Base-by-base conservation (phyloP, 1,139 yeast species). In the Hyphopichia wangnamkhiaoensis region DNA sequence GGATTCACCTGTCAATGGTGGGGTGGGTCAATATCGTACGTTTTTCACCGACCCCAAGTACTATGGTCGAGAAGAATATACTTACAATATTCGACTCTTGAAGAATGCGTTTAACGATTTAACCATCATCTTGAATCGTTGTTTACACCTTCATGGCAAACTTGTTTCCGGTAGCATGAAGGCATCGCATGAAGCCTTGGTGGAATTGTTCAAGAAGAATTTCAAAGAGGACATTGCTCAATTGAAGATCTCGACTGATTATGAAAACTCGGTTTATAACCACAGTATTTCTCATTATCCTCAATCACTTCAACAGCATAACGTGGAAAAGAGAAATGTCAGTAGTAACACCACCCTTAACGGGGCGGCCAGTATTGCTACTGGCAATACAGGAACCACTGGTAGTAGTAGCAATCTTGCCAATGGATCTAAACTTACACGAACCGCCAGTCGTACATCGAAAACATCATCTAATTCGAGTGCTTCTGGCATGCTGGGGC, bases 1-100 rank as follows among this genome's bases (percentile, higher is more conserved):
- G 41, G 95, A 89, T 56, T 82, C 96, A 0, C 96, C 96, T 5
- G 94, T 89, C 9, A 89, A 89, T 59, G 96, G 96, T 28, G 96
- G 96, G 42, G 88, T 89, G 47, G 88, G 89, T 4, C 89, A 86
- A 54, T 89, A 86, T 64, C 75, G 93, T 44, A 76, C 78, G 2
- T 87, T 89, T 61, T 78, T 86, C 53, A 66, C 63, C 28, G 76
- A 74, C 42, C 51, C 66, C 7, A 63, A 63, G 41, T 67, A 67
- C 43, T 58, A 56, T 30, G 65, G 58, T 4, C 63, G 71, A 41
- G 68, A 68, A n/a, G 79, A 76, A 16, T 65, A 70, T 33, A 56
- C 54, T 3, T 68, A 64, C 25, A 77, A 78, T 43, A 61, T 80
- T 20, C 58, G 70, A 33, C 67, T 79, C 34, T 71, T 88, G 54